phyloP scores from a whole-genome alignment of 345 rosid genomes.

The Leavenworthia alabamica region DNA sequence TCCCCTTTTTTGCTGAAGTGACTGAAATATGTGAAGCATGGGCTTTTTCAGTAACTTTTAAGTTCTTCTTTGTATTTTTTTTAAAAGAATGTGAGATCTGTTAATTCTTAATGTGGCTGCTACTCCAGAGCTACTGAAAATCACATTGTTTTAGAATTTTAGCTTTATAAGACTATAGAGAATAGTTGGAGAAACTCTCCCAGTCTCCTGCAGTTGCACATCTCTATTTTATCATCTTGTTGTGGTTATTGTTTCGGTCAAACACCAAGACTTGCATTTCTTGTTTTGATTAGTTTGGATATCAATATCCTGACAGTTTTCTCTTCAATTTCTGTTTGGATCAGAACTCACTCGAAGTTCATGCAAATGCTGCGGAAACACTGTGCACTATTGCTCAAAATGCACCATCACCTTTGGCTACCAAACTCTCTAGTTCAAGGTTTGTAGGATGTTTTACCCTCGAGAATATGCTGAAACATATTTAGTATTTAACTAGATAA shows the following conservation, averaged over 20 bases:
- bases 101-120: slow-evolving; percentile 5
- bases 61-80: background rate
- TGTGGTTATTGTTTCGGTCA: background rate
- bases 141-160: background rate
- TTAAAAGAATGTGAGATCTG: slow-evolving; percentile 1
- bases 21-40: slow-evolving; percentile 2
- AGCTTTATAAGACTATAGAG: background rate
- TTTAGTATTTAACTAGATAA: background rate
- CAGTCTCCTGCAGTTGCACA: background rate
- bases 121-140: background rate
- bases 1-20: background rate
- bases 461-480: background rate
- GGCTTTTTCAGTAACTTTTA: background rate
- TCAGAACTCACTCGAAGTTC: slow-evolving; percentile 80
- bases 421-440: slow-evolving; percentile 89
- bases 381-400: slow-evolving; percentile 83
- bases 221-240: slow-evolving; percentile 1
- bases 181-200: background rate
- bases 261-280: background rate
- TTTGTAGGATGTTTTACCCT: slow-evolving; percentile 25
- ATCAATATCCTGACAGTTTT: background rate
- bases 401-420: slow-evolving; percentile 81
- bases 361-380: slow-evolving; percentile 91
- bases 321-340: slow-evolving; percentile 1
- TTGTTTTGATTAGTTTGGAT: background rate